A percentile compares a stretch with the other conserved stretches of the same genome.
Evolutionary conservation across 306 rosid species (phyloP).

Genomic region (barrel medic (Medicago truncatula)): MtrunA17r5.0-ANR NC_053045.1:45943501-45944000

Average conservation of each 20-base stretch:
- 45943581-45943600: background rate
- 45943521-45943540: background rate
- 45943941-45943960: background rate
- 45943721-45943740: background rate
- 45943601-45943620: background rate
- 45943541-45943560: background rate
- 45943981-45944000: conserved; percentile 1
- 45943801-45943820: conserved; percentile 2
- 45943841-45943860: conserved; percentile 8
- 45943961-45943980: conserved; percentile 20
- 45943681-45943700: background rate
- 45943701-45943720: background rate
- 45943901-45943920: conserved; percentile 1
- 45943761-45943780: background rate
- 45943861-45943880: background rate
- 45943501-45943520: background rate
- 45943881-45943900: conserved; percentile 20
- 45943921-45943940: conserved; percentile 29
- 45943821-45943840: background rate
- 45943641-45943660: conserved; percentile 1
- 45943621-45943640: conserved; percentile 2
- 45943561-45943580: background rate
- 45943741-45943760: background rate
- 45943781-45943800: background rate
- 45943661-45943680: background rate